Percentiles rank a stretch among this genome's conserved stretches.
phyloP scores from a whole-genome alignment of 208 protist genomes.

The Leishmania turanica region DNA sequence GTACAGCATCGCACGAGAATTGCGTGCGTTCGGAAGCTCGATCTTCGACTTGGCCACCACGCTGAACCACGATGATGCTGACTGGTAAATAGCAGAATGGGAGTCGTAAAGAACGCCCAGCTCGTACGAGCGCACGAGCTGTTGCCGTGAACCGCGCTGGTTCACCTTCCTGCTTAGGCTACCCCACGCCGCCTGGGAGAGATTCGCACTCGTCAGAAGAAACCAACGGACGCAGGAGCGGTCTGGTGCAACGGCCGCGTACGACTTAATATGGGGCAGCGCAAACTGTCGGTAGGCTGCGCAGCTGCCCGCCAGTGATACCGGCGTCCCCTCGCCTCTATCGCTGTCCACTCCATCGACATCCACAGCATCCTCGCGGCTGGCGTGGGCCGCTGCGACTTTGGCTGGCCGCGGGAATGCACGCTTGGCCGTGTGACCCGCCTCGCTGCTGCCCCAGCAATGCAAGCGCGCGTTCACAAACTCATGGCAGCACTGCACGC shows the following conservation, averaged over 20 bases:
- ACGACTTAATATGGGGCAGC: constrained; percentile 90
- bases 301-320: neutral
- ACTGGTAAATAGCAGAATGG: constrained; percentile 23
- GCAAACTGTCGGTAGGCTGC: constrained; percentile 19
- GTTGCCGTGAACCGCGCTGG: constrained; percentile 4
- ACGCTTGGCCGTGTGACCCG: neutral
- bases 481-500: constrained; percentile 45
- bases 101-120: constrained; percentile 83
- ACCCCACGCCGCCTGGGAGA: constrained; percentile 89
- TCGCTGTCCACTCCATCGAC: constrained; percentile 18
- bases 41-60: constrained; percentile 44
- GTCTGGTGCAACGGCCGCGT: constrained; percentile 42
- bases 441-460: constrained; percentile 42
- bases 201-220: constrained; percentile 83
- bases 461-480: constrained; percentile 77
- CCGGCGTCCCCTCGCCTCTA: neutral
- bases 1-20: constrained; percentile 25
- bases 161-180: constrained; percentile 20
- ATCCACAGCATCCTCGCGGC: constrained; percentile 10
- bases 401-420: neutral
- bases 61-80: constrained; percentile 18
- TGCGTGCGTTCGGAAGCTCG: constrained; percentile 26
- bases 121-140: constrained; percentile 82
- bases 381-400: neutral
- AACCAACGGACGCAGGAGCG: constrained; percentile 60